Evolutionary conservation across 805 yeast species (phyloP).

Genomic region (Teunomyces stri): DNA sequence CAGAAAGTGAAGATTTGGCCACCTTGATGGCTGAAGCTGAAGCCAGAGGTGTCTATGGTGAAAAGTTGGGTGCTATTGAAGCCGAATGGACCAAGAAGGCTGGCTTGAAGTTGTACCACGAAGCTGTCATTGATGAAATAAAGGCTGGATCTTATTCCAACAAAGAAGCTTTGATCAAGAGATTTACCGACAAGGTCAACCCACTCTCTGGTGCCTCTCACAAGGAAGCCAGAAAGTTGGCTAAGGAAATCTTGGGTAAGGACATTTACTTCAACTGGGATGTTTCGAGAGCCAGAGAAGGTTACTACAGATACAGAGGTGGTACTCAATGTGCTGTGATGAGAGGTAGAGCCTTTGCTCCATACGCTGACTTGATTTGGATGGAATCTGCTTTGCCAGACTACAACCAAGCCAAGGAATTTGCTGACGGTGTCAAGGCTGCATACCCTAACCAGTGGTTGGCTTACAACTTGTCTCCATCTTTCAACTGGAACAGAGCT

Average conservation of each 20-base stretch:
- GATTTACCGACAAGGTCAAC: constrained; percentile 66
- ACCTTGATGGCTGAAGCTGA: constrained; percentile 83
- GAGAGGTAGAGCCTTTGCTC: constrained; percentile 94
- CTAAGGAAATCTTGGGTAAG: constrained; percentile 71
- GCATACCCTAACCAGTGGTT: constrained; percentile 89
- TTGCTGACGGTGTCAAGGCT: constrained; percentile 85
- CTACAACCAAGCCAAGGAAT: constrained; percentile 88
- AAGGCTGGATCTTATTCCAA: constrained; percentile 55
- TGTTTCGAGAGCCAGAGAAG: constrained; percentile 91
- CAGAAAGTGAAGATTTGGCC: constrained; percentile 69
- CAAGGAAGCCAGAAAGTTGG: constrained; percentile 75
- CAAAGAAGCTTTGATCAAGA: constrained; percentile 58
- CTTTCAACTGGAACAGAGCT: constrained; percentile 96
- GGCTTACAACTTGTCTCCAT: constrained; percentile 94
- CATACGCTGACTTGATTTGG: constrained; percentile 95
- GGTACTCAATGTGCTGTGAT: constrained; percentile 97
- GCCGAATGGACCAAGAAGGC: constrained; percentile 80
- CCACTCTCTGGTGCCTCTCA: constrained; percentile 76
- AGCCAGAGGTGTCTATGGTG: constrained; percentile 66
- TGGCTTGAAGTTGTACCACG: constrained; percentile 82
- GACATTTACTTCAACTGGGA: constrained; percentile 95
- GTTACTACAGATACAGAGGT: constrained; percentile 92
- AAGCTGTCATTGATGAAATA: constrained; percentile 86
- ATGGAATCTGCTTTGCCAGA: constrained; percentile 97
- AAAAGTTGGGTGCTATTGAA: constrained; percentile 69